Base-by-base conservation (phyloP, 257 asterid genomes). In the Przewalskia tangutica region DNA sequence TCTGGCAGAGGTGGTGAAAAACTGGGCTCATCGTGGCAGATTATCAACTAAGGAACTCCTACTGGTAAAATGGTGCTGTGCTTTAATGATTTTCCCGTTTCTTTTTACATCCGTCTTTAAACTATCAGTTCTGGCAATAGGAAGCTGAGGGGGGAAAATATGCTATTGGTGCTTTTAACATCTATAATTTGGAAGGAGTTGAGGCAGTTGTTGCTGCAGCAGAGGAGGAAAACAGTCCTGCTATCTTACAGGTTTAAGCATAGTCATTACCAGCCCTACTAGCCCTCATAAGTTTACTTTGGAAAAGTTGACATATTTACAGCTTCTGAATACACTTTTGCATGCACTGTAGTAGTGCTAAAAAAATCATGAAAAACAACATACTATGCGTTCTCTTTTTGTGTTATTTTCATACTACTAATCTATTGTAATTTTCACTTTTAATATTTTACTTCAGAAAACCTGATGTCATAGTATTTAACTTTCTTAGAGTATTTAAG, bases 131-230 rank as follows among this genome's bases (percentile, higher is more conserved):
- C 54, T 81, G 67, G 75, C 63, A 54, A 42, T 85, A 95, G 99
- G 90, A 93, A 82, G 99, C 99, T 67, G 95, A 95, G 87, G 91
- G 85, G 71, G 95, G 97, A 79, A 93, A 92, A 81, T 95, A 95
- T 87, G 99, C 97, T 83, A 85, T 95, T 85, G 99, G 97, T 81
- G 97, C 99, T 80, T 95, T 95, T 84, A 95, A 95, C 40, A 91
- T 95, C 68, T 95, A 95, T 84, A 95, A 95, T 81, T 89, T 95
- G 86, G 99, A 95, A 91, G 99, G 99, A 82, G 87, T 95, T 82
- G 90, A 90, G 86, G 97, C 97, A 87, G 99, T 95, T 86, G 93
- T 95, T 85, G 87, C 98, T 87, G 98, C 98, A 56, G 99, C 98
- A 23, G 98, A 95, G 89, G 95, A 91, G 81, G 90, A 90, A 86